A percentile compares a stretch with the other conserved stretches of the same genome.
Evolutionary conservation across 805 yeast species (phyloP).

Genomic region (Metschnikowia cerradonensis): DNA sequence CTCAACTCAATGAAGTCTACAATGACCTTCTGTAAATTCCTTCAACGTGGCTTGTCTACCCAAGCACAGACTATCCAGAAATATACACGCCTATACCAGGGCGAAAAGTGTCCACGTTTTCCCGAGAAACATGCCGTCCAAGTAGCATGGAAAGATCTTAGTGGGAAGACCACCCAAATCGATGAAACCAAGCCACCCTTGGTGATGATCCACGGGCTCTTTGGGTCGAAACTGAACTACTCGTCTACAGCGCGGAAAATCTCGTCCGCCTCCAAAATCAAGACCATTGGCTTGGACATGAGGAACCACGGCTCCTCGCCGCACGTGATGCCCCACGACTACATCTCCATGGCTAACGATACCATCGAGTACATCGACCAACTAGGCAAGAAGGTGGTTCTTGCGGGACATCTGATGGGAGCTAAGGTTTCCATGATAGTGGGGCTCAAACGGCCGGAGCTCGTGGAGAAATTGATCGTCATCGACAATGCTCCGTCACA

Average conservation of each 20-base stretch:
- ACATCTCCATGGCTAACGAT: constrained; percentile 42
- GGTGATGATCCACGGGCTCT: constrained; percentile 51
- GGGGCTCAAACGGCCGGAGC: constrained; percentile 37
- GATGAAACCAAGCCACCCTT: constrained; percentile 27
- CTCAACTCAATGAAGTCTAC: neutral
- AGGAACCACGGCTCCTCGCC: constrained; percentile 55
- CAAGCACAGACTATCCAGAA: neutral
- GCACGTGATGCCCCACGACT: constrained; percentile 42
- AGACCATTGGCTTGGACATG: constrained; percentile 45
- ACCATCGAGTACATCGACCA: constrained; percentile 31
- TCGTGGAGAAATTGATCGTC: constrained; percentile 40
- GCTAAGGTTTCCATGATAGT: constrained; percentile 52
- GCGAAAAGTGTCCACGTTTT: neutral
- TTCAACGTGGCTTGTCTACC: neutral
- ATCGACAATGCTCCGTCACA: constrained; percentile 47
- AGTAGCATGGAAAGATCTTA: constrained; percentile 7
- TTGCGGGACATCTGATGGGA: constrained; percentile 59
- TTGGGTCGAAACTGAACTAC: constrained; percentile 48
- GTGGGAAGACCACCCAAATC: constrained; percentile 5
- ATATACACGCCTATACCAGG: neutral
- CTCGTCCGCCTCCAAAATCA: constrained; percentile 25
- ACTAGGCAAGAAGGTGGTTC: constrained; percentile 17
- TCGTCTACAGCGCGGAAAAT: constrained; percentile 35
- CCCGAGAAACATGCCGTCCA: constrained; percentile 6
- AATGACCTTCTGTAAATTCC: neutral